Evolutionary conservation across 306 rosid species (phyloP), one percentile per base, ranked within the genome.

Genomic region (Abrus pulchellus): DNA sequence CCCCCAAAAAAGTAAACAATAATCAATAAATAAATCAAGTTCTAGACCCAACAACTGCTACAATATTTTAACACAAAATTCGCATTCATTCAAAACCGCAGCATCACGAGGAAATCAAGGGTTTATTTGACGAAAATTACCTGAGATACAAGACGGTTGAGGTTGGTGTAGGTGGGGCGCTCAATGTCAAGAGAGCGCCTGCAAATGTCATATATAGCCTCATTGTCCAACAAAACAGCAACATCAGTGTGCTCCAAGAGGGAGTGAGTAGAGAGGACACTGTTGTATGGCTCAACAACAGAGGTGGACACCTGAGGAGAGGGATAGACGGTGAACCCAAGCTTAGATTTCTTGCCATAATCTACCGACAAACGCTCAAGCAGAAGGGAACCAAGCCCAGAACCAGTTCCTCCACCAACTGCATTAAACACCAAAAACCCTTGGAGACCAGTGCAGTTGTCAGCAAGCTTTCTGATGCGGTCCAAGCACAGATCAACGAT

Each of bases 221-320:
- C 98, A 61, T 94, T 94, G 87, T 94, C 98, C 67, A 94, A 82
- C 0, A 94, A 97, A 1, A 94, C 97, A 33, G 98, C 87, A 34
- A 94, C 98, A 84, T 94, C 97, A 1, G 98, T 94, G 87, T 94
- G 98, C 82, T 92, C 97, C 66, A 92, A 78, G 53, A 94, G 97
- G 47, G 98, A 90, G 78, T 94, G 98, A n/a, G 98, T 94, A 14
- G 97, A 92, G 53, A 94, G 97, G 54, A 94, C 97, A 78, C 98
- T 94, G 89, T 94, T 94, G 90, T 94, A 94, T 12, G 97, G 98
- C 86, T 94, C 98, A 70, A 94, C 98, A 80, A 94, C 98, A 72
- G 98, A 90, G 73, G 98, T 94, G 20, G 98, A 94, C 5, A 94
- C 97, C 80, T 92, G 97, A 50, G 98, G 98, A 4, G 98, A 94